A percentile compares a stretch with the other conserved stretches of the same genome.
Evolutionary conservation across 148 eudicot genomes (phyloP).

Genomic region (Pharnaceum exiguum): DNA sequence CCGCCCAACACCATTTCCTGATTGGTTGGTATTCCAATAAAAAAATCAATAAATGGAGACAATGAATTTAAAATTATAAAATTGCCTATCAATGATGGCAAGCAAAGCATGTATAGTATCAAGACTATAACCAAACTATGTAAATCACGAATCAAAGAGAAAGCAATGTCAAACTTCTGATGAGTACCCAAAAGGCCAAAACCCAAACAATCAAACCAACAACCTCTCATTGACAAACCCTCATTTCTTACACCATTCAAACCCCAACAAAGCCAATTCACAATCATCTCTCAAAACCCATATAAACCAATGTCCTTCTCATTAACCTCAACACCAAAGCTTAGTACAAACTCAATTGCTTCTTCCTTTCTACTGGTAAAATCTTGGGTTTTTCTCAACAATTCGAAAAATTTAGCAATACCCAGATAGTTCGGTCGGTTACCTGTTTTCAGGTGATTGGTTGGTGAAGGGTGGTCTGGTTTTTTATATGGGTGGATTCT

Average conservation of each 20-base stretch:
- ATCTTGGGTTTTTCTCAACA: constrained; percentile 28
- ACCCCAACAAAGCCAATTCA: constrained; percentile 60
- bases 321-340: constrained; percentile 31
- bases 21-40: too few species aligned
- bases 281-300: constrained; percentile 67
- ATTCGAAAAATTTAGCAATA: constrained; percentile 30
- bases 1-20: too few species aligned
- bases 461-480: too few species aligned
- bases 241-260: constrained; percentile 58
- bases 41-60: background rate
- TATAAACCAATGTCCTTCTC: constrained; percentile 38
- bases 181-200: constrained; percentile 79
- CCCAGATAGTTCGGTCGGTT: too few species aligned
- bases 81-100: constrained; percentile 71
- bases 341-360: constrained; percentile 46
- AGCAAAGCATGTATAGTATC: constrained; percentile 63
- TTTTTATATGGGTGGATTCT: too few species aligned
- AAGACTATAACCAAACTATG: constrained; percentile 29
- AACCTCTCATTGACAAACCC: constrained; percentile 36
- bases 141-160: constrained; percentile 68
- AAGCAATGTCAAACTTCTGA: constrained; percentile 63
- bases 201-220: constrained; percentile 61
- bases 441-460: too few species aligned
- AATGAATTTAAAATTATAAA: background rate
- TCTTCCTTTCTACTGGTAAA: constrained; percentile 38